Evolutionary conservation across 2,329 filamentous ascomycete species (phyloP).

Genomic region (Calonectria pseudoreteaudii): DNA sequence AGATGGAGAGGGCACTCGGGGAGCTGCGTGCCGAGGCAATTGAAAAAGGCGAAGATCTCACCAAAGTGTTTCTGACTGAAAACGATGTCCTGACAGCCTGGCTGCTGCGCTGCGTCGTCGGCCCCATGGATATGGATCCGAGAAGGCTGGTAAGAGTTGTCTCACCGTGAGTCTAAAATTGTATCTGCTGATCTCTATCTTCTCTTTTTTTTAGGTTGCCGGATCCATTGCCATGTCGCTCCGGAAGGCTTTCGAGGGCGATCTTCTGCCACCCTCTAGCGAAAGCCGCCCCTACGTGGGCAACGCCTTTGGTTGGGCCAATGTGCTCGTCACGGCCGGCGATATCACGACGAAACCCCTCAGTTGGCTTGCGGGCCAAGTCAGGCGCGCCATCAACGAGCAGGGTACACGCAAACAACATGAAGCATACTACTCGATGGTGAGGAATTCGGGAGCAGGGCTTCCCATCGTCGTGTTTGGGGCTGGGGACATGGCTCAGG

Average conservation of each 20-base stretch:
- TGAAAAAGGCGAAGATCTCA: background rate
- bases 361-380: constrained; percentile 7
- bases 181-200: background rate
- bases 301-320: constrained; percentile 24
- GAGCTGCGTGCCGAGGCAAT: background rate
- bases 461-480: background rate
- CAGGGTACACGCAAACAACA: constrained; percentile 15
- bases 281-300: constrained; percentile 18
- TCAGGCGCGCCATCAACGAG: constrained; percentile 14
- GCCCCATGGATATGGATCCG: constrained; percentile 7
- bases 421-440: constrained; percentile 5
- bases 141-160: constrained; percentile 14
- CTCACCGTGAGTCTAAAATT: background rate
- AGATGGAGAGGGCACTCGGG: background rate
- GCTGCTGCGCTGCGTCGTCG: constrained; percentile 20
- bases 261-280: background rate
- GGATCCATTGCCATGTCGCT: constrained; percentile 26
- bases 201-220: background rate
- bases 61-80: constrained; percentile 26
- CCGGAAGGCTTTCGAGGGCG: background rate
- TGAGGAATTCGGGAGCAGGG: background rate
- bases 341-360: background rate
- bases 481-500: constrained; percentile 1
- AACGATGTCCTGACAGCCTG: constrained; percentile 25
- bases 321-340: background rate